Percentiles rank a stretch among this genome's conserved stretches.
These are phyloP conservation scores for Leucocoprinus birnbaumii DNA, from an alignment of 768 basidiomycete genomes.

Conservation along the genomic window DNA sequence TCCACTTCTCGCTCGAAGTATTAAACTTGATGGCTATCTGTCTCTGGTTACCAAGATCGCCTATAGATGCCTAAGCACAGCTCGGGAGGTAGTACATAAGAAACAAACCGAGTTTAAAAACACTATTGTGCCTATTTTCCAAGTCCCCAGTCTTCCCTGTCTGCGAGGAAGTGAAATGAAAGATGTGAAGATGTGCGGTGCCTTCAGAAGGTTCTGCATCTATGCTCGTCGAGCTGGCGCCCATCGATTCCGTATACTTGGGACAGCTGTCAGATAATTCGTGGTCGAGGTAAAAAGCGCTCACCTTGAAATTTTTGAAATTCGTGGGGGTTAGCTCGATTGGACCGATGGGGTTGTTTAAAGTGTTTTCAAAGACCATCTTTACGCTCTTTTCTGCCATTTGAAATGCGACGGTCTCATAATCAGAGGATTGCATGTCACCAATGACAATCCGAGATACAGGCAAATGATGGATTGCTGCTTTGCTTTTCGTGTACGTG, in stretches of 20 bases:
- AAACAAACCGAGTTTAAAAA: constrained; percentile 3
- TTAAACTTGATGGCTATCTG: constrained; percentile 3
- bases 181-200: background rate
- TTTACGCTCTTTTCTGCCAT: background rate
- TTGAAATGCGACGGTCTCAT: background rate
- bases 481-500: background rate
- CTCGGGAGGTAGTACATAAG: background rate
- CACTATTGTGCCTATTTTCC: background rate
- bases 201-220: background rate
- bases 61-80: background rate
- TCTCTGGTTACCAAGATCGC: background rate
- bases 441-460: constrained; percentile 2
- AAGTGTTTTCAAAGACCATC: background rate
- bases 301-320: background rate
- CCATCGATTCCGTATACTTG: too few relatives aligned
- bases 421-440: background rate
- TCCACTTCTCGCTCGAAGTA: background rate
- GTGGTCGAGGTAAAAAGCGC: background rate
- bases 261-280: background rate
- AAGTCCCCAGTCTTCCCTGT: background rate
- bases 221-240: too few relatives aligned
- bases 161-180: background rate
- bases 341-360: background rate
- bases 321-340: background rate
- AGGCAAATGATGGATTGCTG: background rate